Conservation (phyloP, 805 yeast genomes). For the Lipomyces chichibuensis region DNA sequence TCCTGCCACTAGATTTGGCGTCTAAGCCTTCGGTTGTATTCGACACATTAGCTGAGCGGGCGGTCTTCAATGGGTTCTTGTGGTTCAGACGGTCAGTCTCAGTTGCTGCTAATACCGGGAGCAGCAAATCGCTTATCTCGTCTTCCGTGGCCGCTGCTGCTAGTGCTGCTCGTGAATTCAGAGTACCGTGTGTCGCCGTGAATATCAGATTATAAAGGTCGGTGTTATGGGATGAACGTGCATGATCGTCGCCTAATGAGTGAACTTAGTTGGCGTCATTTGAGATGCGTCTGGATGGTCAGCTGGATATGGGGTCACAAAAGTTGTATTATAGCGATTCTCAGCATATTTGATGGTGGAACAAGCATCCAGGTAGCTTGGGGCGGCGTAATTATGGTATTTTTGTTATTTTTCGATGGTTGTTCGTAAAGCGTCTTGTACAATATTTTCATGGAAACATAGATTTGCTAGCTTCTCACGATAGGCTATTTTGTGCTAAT, state of each 20-base stretch:
- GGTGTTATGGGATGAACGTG: background rate
- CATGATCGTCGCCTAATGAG: background rate
- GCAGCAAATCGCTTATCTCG: background rate
- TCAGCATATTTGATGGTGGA: background rate
- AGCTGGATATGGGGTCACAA: background rate
- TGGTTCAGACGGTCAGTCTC: conserved; percentile 5
- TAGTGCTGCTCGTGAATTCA: conserved; percentile 17
- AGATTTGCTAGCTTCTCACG: background rate
- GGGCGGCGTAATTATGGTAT: background rate
- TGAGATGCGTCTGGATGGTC: background rate
- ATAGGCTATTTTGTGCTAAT: background rate
- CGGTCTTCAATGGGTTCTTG: conserved; percentile 20
- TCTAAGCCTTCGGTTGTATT: conserved; percentile 23
- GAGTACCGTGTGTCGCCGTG: conserved; percentile 26
- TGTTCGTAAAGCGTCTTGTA: background rate
- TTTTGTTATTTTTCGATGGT: background rate
- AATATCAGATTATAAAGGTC: conserved; percentile 22
- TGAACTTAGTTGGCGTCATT: background rate
- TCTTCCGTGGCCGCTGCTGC: conserved; percentile 1
- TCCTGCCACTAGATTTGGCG: conserved; percentile 30
- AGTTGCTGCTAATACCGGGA: conserved; percentile 4
- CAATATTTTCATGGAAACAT: background rate
- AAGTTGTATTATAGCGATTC: background rate
- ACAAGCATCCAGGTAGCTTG: background rate
- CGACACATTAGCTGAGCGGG: conserved; percentile 27